Percentiles rank a stretch among this genome's conserved stretches.
These are phyloP conservation scores for Isabelozyma pseudorhagii DNA, from an alignment of 805 yeast species.

Conservation along the genomic window DNA sequence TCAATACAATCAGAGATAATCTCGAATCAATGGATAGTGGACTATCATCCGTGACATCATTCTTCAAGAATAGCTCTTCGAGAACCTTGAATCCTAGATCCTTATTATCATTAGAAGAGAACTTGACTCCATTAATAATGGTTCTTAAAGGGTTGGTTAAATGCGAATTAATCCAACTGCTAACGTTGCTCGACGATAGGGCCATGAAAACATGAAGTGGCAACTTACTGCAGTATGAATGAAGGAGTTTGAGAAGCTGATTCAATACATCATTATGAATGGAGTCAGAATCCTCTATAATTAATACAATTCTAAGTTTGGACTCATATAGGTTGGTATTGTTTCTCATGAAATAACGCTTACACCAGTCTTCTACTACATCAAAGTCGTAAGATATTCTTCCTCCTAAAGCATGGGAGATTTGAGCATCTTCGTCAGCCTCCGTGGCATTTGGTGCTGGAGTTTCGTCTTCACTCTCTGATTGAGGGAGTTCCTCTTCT, in stretches of 20 bases:
- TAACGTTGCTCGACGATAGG: conserved; percentile 30
- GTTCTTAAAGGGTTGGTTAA: conserved; percentile 28
- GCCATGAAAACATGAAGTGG: conserved; percentile 37
- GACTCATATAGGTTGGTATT: conserved; percentile 3
- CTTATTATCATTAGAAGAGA: conserved; percentile 29
- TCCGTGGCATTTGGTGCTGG: conserved; percentile 8
- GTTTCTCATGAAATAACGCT: conserved; percentile 5
- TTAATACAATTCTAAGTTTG: conserved; percentile 18
- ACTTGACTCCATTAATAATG: conserved; percentile 25
- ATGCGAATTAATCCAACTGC: conserved; percentile 33
- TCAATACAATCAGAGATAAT: conserved; percentile 23
- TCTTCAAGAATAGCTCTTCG: conserved; percentile 28
- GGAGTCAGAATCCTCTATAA: conserved; percentile 38
- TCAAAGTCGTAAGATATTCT: conserved; percentile 35
- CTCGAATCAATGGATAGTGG: conserved; percentile 20
- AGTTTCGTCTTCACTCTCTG: conserved; percentile 11
- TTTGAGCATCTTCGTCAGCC: conserved; percentile 10
- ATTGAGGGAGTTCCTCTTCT: conserved; percentile 6
- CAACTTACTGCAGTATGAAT: conserved; percentile 18
- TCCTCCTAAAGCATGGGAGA: conserved; percentile 11
- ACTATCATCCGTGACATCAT: conserved; percentile 14
- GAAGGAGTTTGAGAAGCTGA: conserved; percentile 29
- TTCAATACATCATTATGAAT: conserved; percentile 31
- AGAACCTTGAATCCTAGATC: conserved; percentile 31
- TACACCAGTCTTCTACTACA: conserved; percentile 29